Base-by-base conservation (phyloP, 371 early-diverging fungal species). In the Mortierella sp. region DNA sequence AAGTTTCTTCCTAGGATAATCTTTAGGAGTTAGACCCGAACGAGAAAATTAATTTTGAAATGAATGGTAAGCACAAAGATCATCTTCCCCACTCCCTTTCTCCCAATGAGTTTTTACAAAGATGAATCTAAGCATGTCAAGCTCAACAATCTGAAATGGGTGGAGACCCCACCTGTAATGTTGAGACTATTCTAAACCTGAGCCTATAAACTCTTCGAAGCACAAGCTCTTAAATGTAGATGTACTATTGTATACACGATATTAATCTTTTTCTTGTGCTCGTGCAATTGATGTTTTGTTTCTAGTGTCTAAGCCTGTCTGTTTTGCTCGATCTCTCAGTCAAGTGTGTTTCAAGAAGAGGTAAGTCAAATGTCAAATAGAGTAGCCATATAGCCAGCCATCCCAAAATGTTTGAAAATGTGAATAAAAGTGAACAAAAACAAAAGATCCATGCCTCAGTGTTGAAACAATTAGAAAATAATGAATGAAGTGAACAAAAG, bases 111-210 rank as follows among this genome's bases (percentile, higher is more conserved):
- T 26, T 42, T 42, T 38, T 84, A 42, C 79, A 78, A 86, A 68
- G 87, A 86, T 86, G 87, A 86, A 74, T 81, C 71, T 60, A 84
- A 86, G 86, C 82, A 86, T 86, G 87, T 86, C 87, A 86, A 86
- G 87, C 87, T 86, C 87, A 86, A 86, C 87, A 86, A 86, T 75
- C 87, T 86, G 82, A 86, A 82, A 82, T 70, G 73, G 87, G 74
- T 86, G 87, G 87, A 86, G 87, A 86, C 87, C 87, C 87, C 87
- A 82, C 74, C 82, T 72, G 77, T 76, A 60, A 86, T 70, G 87
- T 86, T 86, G 87, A 75, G 80, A 80, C 80, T 73, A 77, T 86
- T 86, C 87, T 86, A 80, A 79, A 80, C 82, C 87, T 86, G 87
- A 86, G 78, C 71, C 76, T 60, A 45, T 5, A 60, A 31, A 11